Conservation (phyloP, 345 rosid species). For the Eucalyptus brandiana region DNA sequence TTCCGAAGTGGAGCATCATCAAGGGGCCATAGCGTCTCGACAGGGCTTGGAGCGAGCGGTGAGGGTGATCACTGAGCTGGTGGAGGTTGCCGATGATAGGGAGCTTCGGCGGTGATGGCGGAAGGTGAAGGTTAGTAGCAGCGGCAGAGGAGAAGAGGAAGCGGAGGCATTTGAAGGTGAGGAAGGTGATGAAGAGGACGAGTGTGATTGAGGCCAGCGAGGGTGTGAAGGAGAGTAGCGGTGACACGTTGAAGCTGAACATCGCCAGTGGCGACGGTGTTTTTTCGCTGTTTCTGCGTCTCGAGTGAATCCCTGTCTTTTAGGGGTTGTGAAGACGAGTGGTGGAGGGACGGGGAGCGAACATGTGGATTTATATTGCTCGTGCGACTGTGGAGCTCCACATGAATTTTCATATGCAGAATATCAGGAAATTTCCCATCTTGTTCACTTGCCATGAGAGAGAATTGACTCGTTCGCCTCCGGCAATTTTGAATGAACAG, state of each 20-base stretch:
- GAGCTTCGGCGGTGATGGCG: slow-evolving; percentile 38
- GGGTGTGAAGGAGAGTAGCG: not conserved
- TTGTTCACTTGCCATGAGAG: not conserved
- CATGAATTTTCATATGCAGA: not conserved
- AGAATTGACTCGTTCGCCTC: not conserved
- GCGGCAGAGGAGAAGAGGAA: not conserved
- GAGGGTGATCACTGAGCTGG: slow-evolving; percentile 33
- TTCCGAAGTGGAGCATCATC: slow-evolving; percentile 47
- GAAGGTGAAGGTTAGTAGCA: not conserved
- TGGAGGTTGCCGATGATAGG: slow-evolving; percentile 58
- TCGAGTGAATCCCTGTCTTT: not conserved
- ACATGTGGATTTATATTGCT: not conserved
- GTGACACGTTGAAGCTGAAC: not conserved
- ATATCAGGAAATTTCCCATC: not conserved
- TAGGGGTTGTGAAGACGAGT: not conserved
- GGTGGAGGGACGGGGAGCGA: not conserved
- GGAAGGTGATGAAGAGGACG: not conserved
- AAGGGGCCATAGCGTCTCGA: slow-evolving; percentile 39
- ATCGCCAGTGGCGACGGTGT: not conserved
- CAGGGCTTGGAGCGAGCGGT: slow-evolving; percentile 22
- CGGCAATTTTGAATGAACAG: not conserved
- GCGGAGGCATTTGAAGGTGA: not conserved
- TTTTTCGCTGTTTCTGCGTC: not conserved
- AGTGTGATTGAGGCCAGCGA: not conserved
- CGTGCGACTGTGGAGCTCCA: not conserved